Evolutionary conservation across 768 basidiomycete genomes (phyloP).

Genomic region (Serpula lacrymans): DNA sequence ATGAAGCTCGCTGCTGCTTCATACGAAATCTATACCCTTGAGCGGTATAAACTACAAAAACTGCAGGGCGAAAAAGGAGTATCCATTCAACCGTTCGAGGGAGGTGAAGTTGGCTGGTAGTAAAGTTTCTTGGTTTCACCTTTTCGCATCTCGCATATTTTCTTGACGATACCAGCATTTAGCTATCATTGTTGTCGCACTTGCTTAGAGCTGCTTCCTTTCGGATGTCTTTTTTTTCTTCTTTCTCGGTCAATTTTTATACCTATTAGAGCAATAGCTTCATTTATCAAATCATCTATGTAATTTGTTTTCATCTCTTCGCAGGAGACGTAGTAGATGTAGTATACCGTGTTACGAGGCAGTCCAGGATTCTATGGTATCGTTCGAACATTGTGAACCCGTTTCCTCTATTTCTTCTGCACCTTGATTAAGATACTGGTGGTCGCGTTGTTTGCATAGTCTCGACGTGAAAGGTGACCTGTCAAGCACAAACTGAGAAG

Average conservation of each 20-base stretch:
- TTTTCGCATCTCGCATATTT: too few species aligned
- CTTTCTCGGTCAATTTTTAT: too few species aligned
- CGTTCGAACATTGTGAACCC: slow-evolving; percentile 11
- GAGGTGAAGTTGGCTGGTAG: slow-evolving; percentile 73
- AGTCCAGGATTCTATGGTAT: slow-evolving; percentile 40
- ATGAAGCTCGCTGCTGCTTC: slow-evolving; percentile 75
- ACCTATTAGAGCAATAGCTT: slow-evolving; percentile 4
- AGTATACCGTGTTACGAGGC: too few species aligned
- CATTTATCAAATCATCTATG: slow-evolving; percentile 1
- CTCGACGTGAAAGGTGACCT: too few species aligned
- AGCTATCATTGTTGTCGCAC: too few species aligned
- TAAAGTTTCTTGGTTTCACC: not conserved
- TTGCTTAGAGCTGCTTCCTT: too few species aligned
- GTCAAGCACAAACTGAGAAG: too few species aligned
- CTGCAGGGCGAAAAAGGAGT: slow-evolving; percentile 53
- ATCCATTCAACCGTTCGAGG: slow-evolving; percentile 54
- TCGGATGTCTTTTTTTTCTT: too few species aligned
- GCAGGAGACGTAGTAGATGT: too few species aligned
- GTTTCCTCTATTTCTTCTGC: slow-evolving; percentile 7
- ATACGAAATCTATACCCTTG: slow-evolving; percentile 77
- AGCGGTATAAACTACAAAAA: slow-evolving; percentile 75
- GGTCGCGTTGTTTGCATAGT: too few species aligned
- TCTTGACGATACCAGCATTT: too few species aligned
- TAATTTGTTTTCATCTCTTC: too few species aligned
- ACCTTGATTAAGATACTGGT: slow-evolving; percentile 10